Percentiles rank a stretch among this genome's conserved stretches.
These are phyloP conservation scores for Cladosporium velox DNA, from an alignment of 2,329 filamentous ascomycete species.

Conservation along the genomic window DNA sequence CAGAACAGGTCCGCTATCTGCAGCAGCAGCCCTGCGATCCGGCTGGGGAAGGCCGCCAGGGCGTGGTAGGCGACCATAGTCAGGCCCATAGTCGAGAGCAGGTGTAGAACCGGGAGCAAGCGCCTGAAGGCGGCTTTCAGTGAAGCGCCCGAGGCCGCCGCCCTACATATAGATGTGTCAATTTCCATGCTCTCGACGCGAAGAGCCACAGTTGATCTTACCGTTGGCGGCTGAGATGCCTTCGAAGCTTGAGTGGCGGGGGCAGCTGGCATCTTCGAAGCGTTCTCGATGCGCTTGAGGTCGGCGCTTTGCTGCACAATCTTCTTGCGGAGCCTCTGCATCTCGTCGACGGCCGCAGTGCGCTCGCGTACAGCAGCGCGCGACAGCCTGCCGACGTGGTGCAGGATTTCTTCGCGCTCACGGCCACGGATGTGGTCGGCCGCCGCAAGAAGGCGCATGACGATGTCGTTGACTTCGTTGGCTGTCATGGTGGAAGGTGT, in stretches of 20 bases:
- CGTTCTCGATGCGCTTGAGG: background rate
- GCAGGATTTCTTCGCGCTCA: background rate
- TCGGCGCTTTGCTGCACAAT: background rate
- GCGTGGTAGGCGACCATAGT: background rate
- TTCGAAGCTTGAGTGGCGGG: background rate
- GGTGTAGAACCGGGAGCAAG: background rate
- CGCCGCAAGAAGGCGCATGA: background rate
- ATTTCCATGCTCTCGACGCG: background rate
- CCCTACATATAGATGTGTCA: background rate
- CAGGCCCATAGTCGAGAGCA: background rate
- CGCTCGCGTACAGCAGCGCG: constrained; percentile 10
- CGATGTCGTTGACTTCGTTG: constrained; percentile 11
- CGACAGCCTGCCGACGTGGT: constrained; percentile 2
- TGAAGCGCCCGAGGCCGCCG: background rate
- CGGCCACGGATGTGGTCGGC: constrained; percentile 3
- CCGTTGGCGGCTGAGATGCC: background rate
- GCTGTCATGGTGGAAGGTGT: background rate
- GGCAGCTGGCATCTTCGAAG: background rate
- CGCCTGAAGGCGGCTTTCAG: background rate
- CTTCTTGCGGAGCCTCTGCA: constrained; percentile 11
- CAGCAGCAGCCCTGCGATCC: background rate
- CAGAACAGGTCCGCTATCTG: background rate
- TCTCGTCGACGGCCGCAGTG: constrained; percentile 5
- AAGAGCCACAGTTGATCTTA: background rate
- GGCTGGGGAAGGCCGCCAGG: background rate